Percentiles rank a stretch among this genome's conserved stretches.
These are phyloP conservation scores for Vitis hybrid DNA, from an alignment of 177 flowering plant genomes.

Conservation along the genomic window DNA sequence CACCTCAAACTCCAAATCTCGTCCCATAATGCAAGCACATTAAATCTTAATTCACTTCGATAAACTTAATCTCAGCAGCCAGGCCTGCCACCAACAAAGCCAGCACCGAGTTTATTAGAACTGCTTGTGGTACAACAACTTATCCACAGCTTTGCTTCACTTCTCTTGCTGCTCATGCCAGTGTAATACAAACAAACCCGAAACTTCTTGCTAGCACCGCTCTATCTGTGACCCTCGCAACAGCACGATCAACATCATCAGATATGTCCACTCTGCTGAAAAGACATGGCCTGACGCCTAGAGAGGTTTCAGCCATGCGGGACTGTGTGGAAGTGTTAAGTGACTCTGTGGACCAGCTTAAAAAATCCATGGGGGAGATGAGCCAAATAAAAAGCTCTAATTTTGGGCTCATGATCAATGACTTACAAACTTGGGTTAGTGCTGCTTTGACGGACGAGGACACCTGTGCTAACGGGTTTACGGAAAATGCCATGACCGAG, in stretches of 20 bases:
- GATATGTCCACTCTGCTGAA: slow-evolving; percentile 3
- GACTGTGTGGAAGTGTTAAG: slow-evolving; percentile 43
- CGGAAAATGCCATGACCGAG: slow-evolving; percentile 31
- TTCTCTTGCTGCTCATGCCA: slow-evolving; percentile 13
- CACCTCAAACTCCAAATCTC: too few relatives aligned
- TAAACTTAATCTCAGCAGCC: not conserved
- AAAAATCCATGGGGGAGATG: slow-evolving; percentile 45
- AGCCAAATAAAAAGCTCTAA: slow-evolving; percentile 16
- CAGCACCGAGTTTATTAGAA: not conserved
- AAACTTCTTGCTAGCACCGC: slow-evolving; percentile 13
- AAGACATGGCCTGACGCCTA: not conserved
- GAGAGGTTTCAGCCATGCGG: slow-evolving; percentile 13
- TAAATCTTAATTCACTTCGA: not conserved
- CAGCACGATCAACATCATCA: slow-evolving; percentile 12
- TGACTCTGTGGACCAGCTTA: slow-evolving; percentile 43
- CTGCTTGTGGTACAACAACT: not conserved
- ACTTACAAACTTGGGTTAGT: slow-evolving; percentile 63
- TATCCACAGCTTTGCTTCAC: slow-evolving; percentile 2
- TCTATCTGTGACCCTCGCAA: slow-evolving; percentile 12
- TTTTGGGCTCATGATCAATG: slow-evolving; percentile 27
- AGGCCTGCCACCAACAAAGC: not conserved
- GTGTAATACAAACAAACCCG: slow-evolving; percentile 20
- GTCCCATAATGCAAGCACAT: too few relatives aligned
- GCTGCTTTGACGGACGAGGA: slow-evolving; percentile 56
- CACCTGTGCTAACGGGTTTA: slow-evolving; percentile 53